These are phyloP conservation scores for Malus hybrid DNA, from an alignment of 331 rosid species.

Conservation along the genomic window DNA sequence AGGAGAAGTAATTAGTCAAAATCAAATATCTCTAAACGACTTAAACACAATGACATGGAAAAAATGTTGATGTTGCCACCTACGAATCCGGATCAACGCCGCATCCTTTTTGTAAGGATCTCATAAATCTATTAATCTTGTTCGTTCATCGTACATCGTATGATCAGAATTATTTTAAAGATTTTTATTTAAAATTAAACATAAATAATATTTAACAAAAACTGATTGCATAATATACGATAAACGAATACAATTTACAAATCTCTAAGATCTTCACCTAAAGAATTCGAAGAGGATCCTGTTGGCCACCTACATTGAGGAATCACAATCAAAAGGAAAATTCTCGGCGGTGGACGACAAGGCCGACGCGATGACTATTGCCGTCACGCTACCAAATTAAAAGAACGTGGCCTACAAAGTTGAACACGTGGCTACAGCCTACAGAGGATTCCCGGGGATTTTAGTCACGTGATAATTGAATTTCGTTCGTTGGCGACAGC, in stretches of 20 bases:
- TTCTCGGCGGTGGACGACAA: not conserved
- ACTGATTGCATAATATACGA: fast-evolving
- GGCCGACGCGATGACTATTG: not conserved
- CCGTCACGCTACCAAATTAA: not conserved
- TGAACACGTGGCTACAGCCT: not conserved
- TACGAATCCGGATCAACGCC: no score
- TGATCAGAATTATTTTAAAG: no score
- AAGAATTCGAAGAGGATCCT: no score
- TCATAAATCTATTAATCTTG: fast-evolving
- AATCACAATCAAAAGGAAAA: not conserved
- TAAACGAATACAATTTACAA: fast-evolving
- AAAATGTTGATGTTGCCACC: not conserved
- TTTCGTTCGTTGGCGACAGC: not conserved
- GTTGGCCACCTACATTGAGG: not conserved
- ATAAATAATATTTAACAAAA: fast-evolving
- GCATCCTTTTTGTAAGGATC: no score
- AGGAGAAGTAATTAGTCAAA: not conserved
- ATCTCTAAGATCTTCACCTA: fast-evolving
- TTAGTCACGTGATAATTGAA: conserved; percentile 2
- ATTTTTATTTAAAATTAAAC: no score
- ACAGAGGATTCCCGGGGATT: not conserved
- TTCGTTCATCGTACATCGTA: no score
- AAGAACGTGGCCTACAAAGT: not conserved
- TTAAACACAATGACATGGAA: not conserved
- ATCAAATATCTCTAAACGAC: not conserved